A percentile compares a stretch with the other conserved stretches of the same genome.
phyloP scores from a whole-genome alignment of 257 asterid genomes.

The Lycium barbarum region DNA sequence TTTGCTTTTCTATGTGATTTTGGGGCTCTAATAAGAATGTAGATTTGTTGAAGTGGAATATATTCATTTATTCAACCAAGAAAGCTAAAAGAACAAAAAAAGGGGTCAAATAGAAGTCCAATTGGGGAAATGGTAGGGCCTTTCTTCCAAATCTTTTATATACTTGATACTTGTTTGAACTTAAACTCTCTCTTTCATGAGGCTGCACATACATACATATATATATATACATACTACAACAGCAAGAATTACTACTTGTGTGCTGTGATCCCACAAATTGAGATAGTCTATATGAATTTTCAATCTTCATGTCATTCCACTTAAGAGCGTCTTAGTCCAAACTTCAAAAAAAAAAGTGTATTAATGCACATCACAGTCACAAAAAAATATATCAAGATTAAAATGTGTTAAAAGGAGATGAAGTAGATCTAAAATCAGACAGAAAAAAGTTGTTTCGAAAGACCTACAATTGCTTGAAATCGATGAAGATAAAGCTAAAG shows the following conservation, averaged over 20 bases:
- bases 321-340: background rate
- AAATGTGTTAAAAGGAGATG: too few species aligned
- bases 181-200: background rate
- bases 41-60: conserved; percentile 24
- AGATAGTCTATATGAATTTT: background rate
- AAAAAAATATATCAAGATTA: too few species aligned
- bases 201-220: background rate
- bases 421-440: background rate
- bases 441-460: background rate
- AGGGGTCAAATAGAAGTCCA: background rate
- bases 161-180: conserved; percentile 3
- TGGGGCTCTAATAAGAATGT: conserved; percentile 8
- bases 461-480: background rate
- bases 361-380: background rate
- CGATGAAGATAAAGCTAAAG: background rate
- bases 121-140: conserved; percentile 18
- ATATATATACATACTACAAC: background rate
- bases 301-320: background rate
- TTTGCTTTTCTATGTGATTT: background rate
- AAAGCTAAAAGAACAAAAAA: background rate
- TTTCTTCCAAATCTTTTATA: background rate
- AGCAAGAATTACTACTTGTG: background rate
- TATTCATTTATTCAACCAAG: background rate
- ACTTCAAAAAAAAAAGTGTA: background rate
- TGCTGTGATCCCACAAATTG: background rate